phyloP scores from a whole-genome alignment of 805 yeast genomes.

The Zygoascus tannicola region DNA sequence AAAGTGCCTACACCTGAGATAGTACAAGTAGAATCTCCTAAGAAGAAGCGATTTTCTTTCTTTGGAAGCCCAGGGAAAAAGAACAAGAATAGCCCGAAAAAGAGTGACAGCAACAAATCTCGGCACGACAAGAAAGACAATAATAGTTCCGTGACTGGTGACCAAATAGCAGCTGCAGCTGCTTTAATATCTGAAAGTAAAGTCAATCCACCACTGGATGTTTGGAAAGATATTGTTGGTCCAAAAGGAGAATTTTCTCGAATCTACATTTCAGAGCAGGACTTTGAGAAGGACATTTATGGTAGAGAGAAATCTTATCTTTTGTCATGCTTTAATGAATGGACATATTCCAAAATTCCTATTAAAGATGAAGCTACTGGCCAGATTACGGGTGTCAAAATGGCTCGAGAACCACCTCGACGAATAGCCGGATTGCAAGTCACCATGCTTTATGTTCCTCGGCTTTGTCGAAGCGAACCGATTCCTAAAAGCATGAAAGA shows the following conservation, averaged over 20 bases:
- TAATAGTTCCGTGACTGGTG: neutral
- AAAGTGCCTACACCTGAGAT: constrained; percentile 4
- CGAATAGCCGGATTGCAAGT: constrained; percentile 47
- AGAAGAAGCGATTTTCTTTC: constrained; percentile 14
- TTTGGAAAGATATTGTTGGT: constrained; percentile 14
- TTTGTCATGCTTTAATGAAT: constrained; percentile 68
- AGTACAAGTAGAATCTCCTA: constrained; percentile 5
- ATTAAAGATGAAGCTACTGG: constrained; percentile 1
- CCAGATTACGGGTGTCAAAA: neutral
- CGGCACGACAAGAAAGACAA: neutral
- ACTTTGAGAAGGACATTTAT: constrained; percentile 45
- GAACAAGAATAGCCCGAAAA: neutral
- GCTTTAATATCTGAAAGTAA: neutral
- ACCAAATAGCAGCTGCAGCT: constrained; percentile 4
- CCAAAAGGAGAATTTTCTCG: constrained; percentile 47
- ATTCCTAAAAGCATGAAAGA: constrained; percentile 42
- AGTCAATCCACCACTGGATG: constrained; percentile 5
- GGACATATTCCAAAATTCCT: constrained; percentile 35
- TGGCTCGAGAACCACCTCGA: constrained; percentile 8
- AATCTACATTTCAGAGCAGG: constrained; percentile 54
- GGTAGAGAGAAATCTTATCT: constrained; percentile 44
- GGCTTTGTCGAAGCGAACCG: constrained; percentile 31
- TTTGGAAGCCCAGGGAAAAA: constrained; percentile 14
- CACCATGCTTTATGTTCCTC: constrained; percentile 50
- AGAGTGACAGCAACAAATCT: neutral